Evolutionary conservation across 805 yeast species (phyloP), one percentile per base, ranked within the genome.

Genomic region (Cyberlindnera xishuangbannaensis): DNA sequence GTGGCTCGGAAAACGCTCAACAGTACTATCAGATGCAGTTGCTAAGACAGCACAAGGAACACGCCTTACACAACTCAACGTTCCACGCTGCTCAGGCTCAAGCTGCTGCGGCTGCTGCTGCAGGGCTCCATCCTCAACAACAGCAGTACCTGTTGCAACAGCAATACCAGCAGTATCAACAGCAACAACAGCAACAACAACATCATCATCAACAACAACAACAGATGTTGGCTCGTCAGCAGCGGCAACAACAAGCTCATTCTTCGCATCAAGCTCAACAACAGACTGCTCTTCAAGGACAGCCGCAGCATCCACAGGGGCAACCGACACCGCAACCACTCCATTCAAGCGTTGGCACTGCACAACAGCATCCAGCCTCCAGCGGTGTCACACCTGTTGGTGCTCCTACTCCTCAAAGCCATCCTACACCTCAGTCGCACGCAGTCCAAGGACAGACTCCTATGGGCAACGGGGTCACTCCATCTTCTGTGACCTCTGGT

Each of bases 1-100:
- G 76, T 12, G 75, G 78, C 11, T 72, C 83, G 4, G 62, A 67
- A 3, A 61, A 72, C 37, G 90, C 92, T 3, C 71, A 73, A 28
- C 83, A 81, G 50, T 84, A 83, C 58, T 77, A 76, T 48, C 83
- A 80, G 43, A 65, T 75, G 42, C 77, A 79, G 43, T 51, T 68
- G 29, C 53, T 75, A 52, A 70, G 73, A 40, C 81, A 77, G 50
- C 66, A 74, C 36, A 81, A 76, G 51, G 78, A 73, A 36, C 76
- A 71, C 34, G 69, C 69, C 7, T 49, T 66, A 39, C 66, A 65
- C 42, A 67, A 67, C 37, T 53, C 66, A 20, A 64, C 66, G 2
- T 54, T 61, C 31, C 62, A 64, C 21, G 65, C 70, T 43, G 71
- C 74, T 1, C 57, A 66, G 33, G 36, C 39, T 7, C 41, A 37